Conservation (phyloP, 2,329 filamentous ascomycete genomes). For the Colletotrichum gloeosporioides region DNA sequence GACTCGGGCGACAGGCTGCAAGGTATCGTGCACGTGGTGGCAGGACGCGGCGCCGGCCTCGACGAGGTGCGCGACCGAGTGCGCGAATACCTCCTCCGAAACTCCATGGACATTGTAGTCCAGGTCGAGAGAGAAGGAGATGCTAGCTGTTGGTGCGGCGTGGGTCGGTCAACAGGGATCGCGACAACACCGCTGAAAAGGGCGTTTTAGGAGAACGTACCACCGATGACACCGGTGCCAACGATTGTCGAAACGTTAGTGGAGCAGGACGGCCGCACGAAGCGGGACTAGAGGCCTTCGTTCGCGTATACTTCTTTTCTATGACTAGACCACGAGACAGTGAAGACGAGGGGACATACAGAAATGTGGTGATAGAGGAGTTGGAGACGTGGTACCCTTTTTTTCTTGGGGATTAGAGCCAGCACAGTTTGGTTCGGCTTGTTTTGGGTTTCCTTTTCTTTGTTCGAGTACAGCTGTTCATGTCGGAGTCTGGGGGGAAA, state of each 20-base stretch:
- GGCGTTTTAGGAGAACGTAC: conserved; percentile 31
- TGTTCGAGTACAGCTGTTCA: neutral
- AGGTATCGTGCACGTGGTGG: conserved; percentile 87
- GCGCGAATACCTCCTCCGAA: conserved; percentile 69
- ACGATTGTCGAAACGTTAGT: neutral
- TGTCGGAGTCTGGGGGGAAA: neutral
- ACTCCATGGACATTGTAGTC: conserved; percentile 81
- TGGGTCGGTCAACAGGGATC: conserved; percentile 30
- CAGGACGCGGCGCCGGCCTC: conserved; percentile 72
- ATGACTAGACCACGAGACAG: neutral
- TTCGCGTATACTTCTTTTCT: neutral
- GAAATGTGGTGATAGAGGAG: neutral
- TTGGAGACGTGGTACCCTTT: neutral
- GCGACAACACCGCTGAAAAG: conserved; percentile 35
- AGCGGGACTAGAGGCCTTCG: neutral
- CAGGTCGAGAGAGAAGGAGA: conserved; percentile 90
- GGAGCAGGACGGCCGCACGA: neutral
- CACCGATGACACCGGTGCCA: neutral
- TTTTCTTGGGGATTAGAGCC: neutral
- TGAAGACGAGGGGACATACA: neutral
- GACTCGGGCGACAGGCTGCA: conserved; percentile 62
- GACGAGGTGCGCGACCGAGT: conserved; percentile 87
- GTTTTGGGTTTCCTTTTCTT: neutral
- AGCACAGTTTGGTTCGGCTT: neutral
- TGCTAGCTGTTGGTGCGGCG: conserved; percentile 63